phyloP scores from a whole-genome alignment of 2,329 filamentous ascomycete species.

The Spiromastix sp. region DNA sequence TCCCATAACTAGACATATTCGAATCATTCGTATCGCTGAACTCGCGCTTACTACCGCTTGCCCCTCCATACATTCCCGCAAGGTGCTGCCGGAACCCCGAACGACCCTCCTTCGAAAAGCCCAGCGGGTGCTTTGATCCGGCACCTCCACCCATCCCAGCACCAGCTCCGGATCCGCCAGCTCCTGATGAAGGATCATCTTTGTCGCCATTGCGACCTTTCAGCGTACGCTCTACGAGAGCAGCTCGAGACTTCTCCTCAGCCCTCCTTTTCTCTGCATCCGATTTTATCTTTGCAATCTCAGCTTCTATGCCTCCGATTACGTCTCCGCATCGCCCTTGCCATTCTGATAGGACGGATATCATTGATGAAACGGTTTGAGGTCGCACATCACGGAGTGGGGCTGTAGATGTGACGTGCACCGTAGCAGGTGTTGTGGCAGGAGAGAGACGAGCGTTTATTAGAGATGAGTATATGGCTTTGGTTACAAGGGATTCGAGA shows the following conservation, averaged over 20 bases:
- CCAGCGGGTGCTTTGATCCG: constrained; percentile 10
- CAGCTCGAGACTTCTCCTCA: constrained; percentile 40
- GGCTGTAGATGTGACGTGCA: constrained; percentile 70
- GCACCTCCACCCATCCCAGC: constrained; percentile 21
- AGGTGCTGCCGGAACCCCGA: constrained; percentile 3
- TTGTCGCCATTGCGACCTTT: constrained; percentile 24
- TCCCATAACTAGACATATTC: constrained; percentile 6
- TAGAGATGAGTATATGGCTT: constrained; percentile 76
- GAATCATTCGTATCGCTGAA: constrained; percentile 10
- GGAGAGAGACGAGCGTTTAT: constrained; percentile 78
- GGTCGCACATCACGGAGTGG: constrained; percentile 79
- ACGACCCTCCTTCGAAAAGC: constrained; percentile 5
- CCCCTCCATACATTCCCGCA: constrained; percentile 6
- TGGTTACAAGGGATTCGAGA: constrained; percentile 78
- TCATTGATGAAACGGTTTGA: constrained; percentile 57
- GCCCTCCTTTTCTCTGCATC: constrained; percentile 45
- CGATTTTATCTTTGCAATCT: constrained; percentile 57
- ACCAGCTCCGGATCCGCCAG: constrained; percentile 16
- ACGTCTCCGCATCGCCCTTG: constrained; percentile 65
- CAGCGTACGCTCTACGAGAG: constrained; percentile 41
- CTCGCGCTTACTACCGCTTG: constrained; percentile 11
- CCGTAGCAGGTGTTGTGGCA: constrained; percentile 62
- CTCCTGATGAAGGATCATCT: constrained; percentile 13
- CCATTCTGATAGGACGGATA: constrained; percentile 62
- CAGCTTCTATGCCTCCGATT: constrained; percentile 62